phyloP scores from a whole-genome alignment of 2,329 filamentous ascomycete species.

The Ascochyta fabae region DNA sequence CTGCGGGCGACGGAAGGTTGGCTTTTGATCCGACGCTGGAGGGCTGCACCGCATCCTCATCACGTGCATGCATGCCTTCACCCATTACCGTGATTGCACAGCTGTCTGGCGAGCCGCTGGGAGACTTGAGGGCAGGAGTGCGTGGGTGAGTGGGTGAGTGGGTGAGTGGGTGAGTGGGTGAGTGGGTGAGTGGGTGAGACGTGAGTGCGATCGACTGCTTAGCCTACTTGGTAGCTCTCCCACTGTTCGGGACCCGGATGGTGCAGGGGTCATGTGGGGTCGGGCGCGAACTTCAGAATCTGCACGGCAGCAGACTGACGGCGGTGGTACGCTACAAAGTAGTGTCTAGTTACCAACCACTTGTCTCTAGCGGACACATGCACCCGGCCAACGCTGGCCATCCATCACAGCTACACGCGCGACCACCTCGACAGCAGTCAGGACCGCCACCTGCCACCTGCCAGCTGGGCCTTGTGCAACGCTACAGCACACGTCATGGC shows the following conservation, averaged over 20 bases:
- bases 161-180: neutral
- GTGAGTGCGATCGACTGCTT: neutral
- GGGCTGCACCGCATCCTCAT: neutral
- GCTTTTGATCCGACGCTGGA: too few relatives aligned
- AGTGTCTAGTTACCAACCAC: neutral
- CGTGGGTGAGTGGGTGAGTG: neutral
- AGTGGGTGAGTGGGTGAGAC: neutral
- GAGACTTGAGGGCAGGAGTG: too few relatives aligned
- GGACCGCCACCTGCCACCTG: neutral
- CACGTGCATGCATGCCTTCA: too few relatives aligned
- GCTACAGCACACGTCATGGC: conserved; percentile 27
- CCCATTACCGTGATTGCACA: too few relatives aligned
- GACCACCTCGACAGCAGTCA: neutral
- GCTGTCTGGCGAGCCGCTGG: too few relatives aligned
- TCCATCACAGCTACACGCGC: neutral
- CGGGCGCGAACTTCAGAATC: conserved; percentile 2
- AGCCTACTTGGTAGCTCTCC: too few relatives aligned
- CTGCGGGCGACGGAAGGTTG: too few relatives aligned
- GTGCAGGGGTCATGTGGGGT: conserved; percentile 6
- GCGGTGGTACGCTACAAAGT: too few relatives aligned
- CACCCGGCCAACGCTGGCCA: neutral
- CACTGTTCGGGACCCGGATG: too few relatives aligned
- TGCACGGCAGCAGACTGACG: neutral
- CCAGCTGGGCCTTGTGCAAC: conserved; percentile 1
- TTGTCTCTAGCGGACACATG: too few relatives aligned